Base-by-base conservation (phyloP, 208 protist genomes). In the Naegleria fowleri region DNA sequence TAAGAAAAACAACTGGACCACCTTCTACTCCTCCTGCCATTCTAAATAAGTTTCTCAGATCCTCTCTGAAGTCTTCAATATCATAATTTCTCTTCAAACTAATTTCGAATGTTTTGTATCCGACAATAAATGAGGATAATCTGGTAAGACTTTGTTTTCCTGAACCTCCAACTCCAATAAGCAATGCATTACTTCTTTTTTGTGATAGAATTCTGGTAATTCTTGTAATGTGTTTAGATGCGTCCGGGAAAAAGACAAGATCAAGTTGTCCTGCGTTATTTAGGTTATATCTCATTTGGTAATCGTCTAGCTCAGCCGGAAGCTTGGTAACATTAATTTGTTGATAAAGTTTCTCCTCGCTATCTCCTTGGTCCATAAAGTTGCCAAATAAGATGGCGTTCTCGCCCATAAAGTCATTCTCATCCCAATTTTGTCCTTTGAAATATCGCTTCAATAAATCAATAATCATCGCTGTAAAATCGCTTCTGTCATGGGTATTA, bases 221-320 rank as follows among this genome's bases (percentile, higher is more conserved):
- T 76, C 98, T 95, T 19, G 97, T 95, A 9, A 99, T 93, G 93
- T 99, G 98, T 90, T 97, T 94, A 75, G 98, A 94, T 6, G 98
- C 98, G 90, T 99, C 98, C 83, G 96, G 94, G 95, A 99, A 99
- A 91, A 99, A 98, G 48, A 99, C 98, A 4, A 99, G 94, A 83
- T 98, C 94, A 38, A 97, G 92, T 67, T 96, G 94, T 87, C 96
- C 96, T 90, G 97, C 96, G 92, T 94, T 95, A 92, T 96, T 95
- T 87, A 96, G 94, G 91, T 98, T 99, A 92, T 98, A 99, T 83
- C 96, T 95, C 83, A 94, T 95, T 86, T 98, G 95, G 93, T 97
- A 98, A 85, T 98, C 95, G 33, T 95, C 83, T 4, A 93, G n/a
- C 13, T 33, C 52, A 33, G 16, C 9, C 38, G 79, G 75, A 36